Evolutionary conservation across 331 rosid genomes (phyloP).

Genomic region (Pyracantha coccinea): DNA sequence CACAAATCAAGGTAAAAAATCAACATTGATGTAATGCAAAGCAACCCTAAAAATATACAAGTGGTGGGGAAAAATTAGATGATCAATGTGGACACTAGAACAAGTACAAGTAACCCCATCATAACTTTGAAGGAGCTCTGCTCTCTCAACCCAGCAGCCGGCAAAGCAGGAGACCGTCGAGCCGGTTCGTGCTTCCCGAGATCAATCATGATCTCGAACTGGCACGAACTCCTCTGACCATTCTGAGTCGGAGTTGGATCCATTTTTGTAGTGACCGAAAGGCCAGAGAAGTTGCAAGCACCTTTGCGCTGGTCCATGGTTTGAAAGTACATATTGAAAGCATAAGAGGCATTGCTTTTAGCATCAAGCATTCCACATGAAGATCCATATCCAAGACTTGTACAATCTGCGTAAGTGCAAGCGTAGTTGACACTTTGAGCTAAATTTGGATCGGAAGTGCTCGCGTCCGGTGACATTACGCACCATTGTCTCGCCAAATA

Average conservation of each 20-base stretch:
- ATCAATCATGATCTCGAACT: constrained; percentile 77
- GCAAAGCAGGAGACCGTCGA: constrained; percentile 30
- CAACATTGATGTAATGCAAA: background rate
- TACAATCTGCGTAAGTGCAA: constrained; percentile 82
- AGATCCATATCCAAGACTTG: constrained; percentile 59
- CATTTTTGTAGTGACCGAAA: constrained; percentile 31
- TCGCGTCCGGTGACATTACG: constrained; percentile 63
- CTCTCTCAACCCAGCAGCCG: constrained; percentile 20
- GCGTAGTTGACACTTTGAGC: constrained; percentile 45
- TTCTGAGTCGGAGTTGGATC: constrained; percentile 52
- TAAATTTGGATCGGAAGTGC: constrained; percentile 38
- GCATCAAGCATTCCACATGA: constrained; percentile 65
- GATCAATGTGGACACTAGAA: background rate
- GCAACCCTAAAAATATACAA: background rate
- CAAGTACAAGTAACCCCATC: constrained; percentile 11
- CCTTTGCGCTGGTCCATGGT: constrained; percentile 54
- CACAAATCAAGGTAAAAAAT: background rate
- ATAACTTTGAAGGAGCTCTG: constrained; percentile 10
- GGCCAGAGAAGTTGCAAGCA: constrained; percentile 50
- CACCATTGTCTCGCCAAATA: constrained; percentile 73
- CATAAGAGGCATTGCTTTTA: constrained; percentile 65
- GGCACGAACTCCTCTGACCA: constrained; percentile 22
- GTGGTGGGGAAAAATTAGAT: background rate
- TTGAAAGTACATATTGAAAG: constrained; percentile 78
- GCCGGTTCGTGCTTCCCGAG: constrained; percentile 1